Evolutionary conservation across 169 alveolate genomes (phyloP), one percentile per base, ranked within the genome.

Genomic region (Fabrea salina): DNA sequence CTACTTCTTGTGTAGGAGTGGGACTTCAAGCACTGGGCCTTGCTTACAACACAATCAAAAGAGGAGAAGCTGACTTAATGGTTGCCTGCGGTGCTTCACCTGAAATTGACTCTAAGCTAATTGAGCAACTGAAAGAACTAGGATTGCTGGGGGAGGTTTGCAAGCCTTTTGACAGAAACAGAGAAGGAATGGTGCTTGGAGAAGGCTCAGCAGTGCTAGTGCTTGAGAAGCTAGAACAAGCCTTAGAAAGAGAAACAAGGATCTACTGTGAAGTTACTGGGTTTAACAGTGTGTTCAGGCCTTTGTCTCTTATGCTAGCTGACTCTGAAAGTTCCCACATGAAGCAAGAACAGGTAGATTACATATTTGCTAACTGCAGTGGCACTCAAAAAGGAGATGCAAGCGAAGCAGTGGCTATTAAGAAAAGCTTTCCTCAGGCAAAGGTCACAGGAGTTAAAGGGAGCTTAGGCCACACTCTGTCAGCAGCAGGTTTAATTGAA

Each of bases 21-120:
- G 56, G 56, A 47, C 19, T 47, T n/a, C 56, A 47, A 2, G 16
- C 56, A 47, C 16, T 47, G 30, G 56, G 56, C 19, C 30, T n/a
- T 47, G 56, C 56, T n/a, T 47, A 47, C 19, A 16, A 16, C 19
- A 47, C 56, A 47, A 47, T 47, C 19, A 47, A 47, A 47, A 47
- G 56, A 47, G 56, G 56, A 47, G 56, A 47, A 47, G 56, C 56
- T n/a, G 56, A 47, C 56, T 47, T n/a, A 16, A 47, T 47, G 56
- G 56, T 47, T 2, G 56, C 19, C 19, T 47, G 30, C 0, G 56
- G 56, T 1, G 56, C 30, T n/a, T n/a, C 30, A n/a, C 56, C 56
- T 1, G 56, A 47, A 47, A 47, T 47, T 47, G 56, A 47, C 19
- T n/a, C 16, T 47, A 47, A 47, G 16, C 19, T 47, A 47, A 25